Evolutionary conservation across 495 filamentous ascomycete genomes (phyloP), one percentile per base, ranked within the genome.

Genomic region (Diplogelasinospora grovesii): DNA sequence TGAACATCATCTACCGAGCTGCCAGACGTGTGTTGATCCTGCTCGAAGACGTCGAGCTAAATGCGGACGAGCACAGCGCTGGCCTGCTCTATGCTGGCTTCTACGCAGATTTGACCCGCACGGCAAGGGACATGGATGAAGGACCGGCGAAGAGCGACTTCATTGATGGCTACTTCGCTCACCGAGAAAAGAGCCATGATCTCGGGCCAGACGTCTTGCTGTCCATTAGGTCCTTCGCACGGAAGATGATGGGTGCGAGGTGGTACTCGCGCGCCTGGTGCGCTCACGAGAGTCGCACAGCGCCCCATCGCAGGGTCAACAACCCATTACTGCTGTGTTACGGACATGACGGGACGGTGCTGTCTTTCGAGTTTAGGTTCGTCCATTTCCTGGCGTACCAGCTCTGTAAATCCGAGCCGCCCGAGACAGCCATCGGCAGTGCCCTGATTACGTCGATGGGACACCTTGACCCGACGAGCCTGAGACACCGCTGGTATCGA

Each of bases 191-290:
- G 21, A 3, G 19, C 4, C 15, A 26, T 8, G 23, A 22, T 2
- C 28, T 18, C 9, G 18, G 15, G n/a, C 32, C 22, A 0, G 11
- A 27, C 2, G 10, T 33, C 6, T 6, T 48, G 4, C 26, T 4
- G 3, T 44, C 28, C 0, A 45, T 22, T 0, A 41, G 24, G n/a
- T 1, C 41, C 22, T 52, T 53, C 27, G 33, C 32, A 3, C 29
- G 42, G 23, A 53, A 57, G 31, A 22, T 57, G 10, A 36, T 57
- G 1, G 30, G 21, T 7, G 49, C 50, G 0, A 33, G 54, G 3
- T 54, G 54, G 54, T 49, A 41, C 20, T 42, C 31, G n/a, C 37
- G 54, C 8, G 54, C 45, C 2, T 57, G 54, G 54, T 57, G 50
- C 27, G 54, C 54, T 7, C 54, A 53, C 29, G 54, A 57, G 33